Base-by-base conservation (phyloP, 1,284 basidiomycete species). In the Acaromyces ingoldii region DNA sequence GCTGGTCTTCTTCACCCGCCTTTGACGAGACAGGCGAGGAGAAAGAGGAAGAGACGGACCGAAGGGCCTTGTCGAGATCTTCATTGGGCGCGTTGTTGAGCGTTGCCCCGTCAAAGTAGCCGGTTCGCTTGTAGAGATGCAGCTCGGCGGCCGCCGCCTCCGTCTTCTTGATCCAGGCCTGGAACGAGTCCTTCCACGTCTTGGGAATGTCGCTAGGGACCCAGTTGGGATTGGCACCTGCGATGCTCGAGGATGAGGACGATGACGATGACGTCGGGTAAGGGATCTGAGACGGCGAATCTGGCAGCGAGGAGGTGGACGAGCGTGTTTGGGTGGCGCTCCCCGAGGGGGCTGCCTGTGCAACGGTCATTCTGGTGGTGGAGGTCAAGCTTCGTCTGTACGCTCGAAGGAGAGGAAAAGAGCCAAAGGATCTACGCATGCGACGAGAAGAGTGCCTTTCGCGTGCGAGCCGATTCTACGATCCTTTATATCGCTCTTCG, bases 91-190 rank as follows among this genome's bases (percentile, higher is more conserved):
- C 56, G 28, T 60, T 60, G 31, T 39, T 31, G 26, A 60, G 24
- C 10, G 25, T 43, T 11, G 58, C 58, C 17, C 51, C 50, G 7
- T 43, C 7, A 33, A 60, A 58, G 31, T 58, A 60, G 29, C 39
- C 37, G 33, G 49, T 33, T 9, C 29, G 34, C 11, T 30, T 33
- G 43, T 60, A 58, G n/a, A 60, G 50, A 28, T 55, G 45, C 2
- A 60, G 38, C 40, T 60, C 58, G 2, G 58, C 55, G 13, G 33
- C 34, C n/a, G 57, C 57, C 13, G 38, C 22, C 28, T 49, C 48
- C 25, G 15, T 13, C 41, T 9, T n/a, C 9, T n/a, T 19, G 13
- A 49, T 13, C 34, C 36, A 49, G 19, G 31, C 33, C 13, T 26
- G 15, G 41, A 49, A 24, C 17, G 48, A 49, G 36, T 36, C 34